A percentile compares a stretch with the other conserved stretches of the same genome.
These are phyloP conservation scores for Herpetomonas tarakana DNA, from an alignment of 208 protist genomes.

Conservation along the genomic window DNA sequence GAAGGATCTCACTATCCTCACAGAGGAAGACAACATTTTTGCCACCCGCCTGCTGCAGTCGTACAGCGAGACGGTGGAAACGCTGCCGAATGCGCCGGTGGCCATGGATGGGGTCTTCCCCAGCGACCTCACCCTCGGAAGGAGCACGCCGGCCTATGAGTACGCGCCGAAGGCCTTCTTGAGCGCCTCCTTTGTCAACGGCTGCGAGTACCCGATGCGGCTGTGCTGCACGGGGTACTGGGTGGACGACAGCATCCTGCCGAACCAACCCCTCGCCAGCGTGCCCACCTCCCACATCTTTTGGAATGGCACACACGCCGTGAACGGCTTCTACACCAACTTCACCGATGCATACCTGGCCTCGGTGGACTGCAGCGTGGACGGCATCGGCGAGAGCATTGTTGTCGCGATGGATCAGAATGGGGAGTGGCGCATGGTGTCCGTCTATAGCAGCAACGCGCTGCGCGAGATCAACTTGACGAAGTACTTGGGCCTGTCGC, in stretches of 20 bases:
- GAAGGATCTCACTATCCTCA: background rate
- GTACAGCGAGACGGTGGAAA: background rate
- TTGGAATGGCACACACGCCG: constrained; percentile 16
- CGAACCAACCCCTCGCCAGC: constrained; percentile 7
- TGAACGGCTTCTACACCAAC: constrained; percentile 30
- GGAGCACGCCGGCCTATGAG: background rate
- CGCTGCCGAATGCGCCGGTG: background rate
- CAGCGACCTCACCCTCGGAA: background rate
- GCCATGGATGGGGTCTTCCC: background rate
- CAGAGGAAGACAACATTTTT: background rate
- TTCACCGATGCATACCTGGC: constrained; percentile 17
- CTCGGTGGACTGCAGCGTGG: constrained; percentile 19
- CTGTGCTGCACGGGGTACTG: constrained; percentile 29
- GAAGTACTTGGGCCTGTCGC: background rate
- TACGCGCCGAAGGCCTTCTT: constrained; percentile 14
- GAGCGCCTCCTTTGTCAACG: constrained; percentile 6
- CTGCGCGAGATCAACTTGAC: constrained; percentile 17
- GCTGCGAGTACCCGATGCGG: constrained; percentile 15
- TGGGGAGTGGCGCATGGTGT: constrained; percentile 28
- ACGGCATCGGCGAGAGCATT: constrained; percentile 2
- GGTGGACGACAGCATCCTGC: constrained; percentile 6
- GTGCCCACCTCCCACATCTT: constrained; percentile 20
- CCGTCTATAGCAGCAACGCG: constrained; percentile 9
- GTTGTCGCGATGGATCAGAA: constrained; percentile 18
- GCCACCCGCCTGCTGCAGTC: background rate